phyloP scores from a whole-genome alignment of 495 filamentous ascomycete species.

The Aspergillus affinis region DNA sequence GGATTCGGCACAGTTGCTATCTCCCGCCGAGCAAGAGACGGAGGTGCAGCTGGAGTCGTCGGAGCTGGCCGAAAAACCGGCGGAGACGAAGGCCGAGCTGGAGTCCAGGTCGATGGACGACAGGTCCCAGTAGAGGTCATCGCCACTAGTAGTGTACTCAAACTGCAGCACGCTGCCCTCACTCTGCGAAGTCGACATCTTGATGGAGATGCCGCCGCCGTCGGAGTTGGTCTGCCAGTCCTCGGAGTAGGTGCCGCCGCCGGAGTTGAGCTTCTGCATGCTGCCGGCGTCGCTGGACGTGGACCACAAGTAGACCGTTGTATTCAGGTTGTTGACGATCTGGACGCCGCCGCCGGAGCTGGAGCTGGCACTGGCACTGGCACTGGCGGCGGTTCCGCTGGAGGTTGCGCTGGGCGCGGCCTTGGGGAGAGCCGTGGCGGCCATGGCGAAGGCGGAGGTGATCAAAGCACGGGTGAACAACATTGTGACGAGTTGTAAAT shows the following conservation, averaged over 20 bases:
- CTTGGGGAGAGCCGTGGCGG: constrained; percentile 21
- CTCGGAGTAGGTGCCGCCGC: constrained; percentile 31
- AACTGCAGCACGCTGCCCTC: constrained; percentile 36
- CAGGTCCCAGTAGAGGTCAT: constrained; percentile 32
- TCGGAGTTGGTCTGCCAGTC: constrained; percentile 35
- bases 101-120: constrained; percentile 40
- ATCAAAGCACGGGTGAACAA: constrained; percentile 22
- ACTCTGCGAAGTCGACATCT: constrained; percentile 33
- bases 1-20: constrained; percentile 31
- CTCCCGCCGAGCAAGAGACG: constrained; percentile 33
- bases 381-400: constrained; percentile 8
- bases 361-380: constrained; percentile 16
- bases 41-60: constrained; percentile 29
- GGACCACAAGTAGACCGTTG: constrained; percentile 37
- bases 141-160: constrained; percentile 26
- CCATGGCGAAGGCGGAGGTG: constrained; percentile 16
- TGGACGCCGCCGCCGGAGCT: constrained; percentile 24
- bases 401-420: background rate
- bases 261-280: constrained; percentile 29
- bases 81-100: constrained; percentile 28
- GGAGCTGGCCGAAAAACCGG: constrained; percentile 35
- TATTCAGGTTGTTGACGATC: constrained; percentile 39
- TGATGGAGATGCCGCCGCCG: constrained; percentile 45
- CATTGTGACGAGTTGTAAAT: constrained; percentile 21
- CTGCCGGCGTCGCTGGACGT: constrained; percentile 20